These are phyloP conservation scores for Leishmania lainsoni DNA, from an alignment of 208 protist genomes.

Conservation along the genomic window DNA sequence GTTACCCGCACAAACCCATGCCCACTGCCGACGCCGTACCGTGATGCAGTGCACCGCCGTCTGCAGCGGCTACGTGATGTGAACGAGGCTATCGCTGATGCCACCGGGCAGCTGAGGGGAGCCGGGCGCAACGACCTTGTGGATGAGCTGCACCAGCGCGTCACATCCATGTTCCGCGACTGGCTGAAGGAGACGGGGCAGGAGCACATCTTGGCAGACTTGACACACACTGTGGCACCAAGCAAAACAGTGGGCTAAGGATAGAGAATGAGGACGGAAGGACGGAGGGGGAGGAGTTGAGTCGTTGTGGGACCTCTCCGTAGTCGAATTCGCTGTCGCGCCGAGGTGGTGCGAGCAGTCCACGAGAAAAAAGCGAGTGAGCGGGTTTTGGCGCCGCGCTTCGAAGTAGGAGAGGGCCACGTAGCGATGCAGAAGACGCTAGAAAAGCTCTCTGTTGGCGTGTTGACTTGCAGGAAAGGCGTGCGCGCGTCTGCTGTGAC, in stretches of 20 bases:
- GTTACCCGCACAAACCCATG: conserved; percentile 86
- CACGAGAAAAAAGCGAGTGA: neutral
- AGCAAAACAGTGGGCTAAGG: conserved; percentile 8
- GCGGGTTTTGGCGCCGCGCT: neutral
- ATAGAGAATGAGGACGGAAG: neutral
- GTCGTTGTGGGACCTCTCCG: neutral
- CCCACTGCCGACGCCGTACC: conserved; percentile 71
- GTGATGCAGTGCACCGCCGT: conserved; percentile 60
- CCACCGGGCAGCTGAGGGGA: conserved; percentile 63
- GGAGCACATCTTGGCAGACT: conserved; percentile 61
- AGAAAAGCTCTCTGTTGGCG: neutral
- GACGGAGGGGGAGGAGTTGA: neutral
- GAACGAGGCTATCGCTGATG: conserved; percentile 62
- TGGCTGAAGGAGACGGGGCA: conserved; percentile 87
- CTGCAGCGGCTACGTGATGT: conserved; percentile 78
- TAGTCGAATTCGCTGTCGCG: neutral
- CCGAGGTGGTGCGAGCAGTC: neutral
- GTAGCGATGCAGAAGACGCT: neutral
- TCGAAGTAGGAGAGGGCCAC: neutral
- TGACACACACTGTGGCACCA: conserved; percentile 44
- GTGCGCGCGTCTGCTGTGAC: neutral
- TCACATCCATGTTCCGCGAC: conserved; percentile 85
- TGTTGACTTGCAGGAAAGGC: neutral
- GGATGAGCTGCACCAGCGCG: conserved; percentile 60
- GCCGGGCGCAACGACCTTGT: conserved; percentile 77